Evolutionary conservation across 1,139 yeast genomes (phyloP).

Genomic region (Magnusiomyces clavatus): DNA sequence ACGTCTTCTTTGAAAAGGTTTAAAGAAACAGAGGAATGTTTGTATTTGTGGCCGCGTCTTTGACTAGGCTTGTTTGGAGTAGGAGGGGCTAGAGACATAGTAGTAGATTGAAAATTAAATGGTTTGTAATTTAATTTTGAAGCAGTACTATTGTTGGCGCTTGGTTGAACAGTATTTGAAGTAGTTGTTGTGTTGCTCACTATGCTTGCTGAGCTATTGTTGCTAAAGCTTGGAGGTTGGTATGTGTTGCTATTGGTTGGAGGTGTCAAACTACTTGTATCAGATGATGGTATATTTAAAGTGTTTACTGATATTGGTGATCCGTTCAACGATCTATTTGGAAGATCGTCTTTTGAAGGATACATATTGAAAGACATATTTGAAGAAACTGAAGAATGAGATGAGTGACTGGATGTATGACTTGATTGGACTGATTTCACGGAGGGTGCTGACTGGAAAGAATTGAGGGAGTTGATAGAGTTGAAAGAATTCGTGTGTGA

Average conservation of each 20-base stretch:
- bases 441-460: not conserved
- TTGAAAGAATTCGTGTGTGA: not conserved
- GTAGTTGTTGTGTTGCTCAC: not conserved
- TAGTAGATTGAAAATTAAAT: slow-evolving; percentile 32
- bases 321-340: not conserved
- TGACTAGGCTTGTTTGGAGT: slow-evolving; percentile 40
- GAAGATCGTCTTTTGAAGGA: not conserved
- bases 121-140: slow-evolving; percentile 21
- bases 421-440: not conserved
- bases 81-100: slow-evolving; percentile 24
- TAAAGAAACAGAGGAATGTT: slow-evolving; percentile 96
- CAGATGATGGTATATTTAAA: not conserved
- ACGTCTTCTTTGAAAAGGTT: slow-evolving; percentile 91
- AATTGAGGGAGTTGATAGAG: not conserved
- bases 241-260: too few species aligned
- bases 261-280: not conserved
- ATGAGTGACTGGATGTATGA: not conserved
- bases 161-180: not conserved
- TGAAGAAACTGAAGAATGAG: slow-evolving; percentile 12
- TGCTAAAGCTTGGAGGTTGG: too few species aligned
- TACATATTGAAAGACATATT: not conserved
- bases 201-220: too few species aligned
- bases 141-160: not conserved
- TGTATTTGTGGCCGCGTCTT: slow-evolving; percentile 90
- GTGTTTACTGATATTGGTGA: not conserved